Evolutionary conservation across 2,329 filamentous ascomycete genomes (phyloP), one percentile per base, ranked within the genome.

Genomic region (Xylariomycetidae sp.): DNA sequence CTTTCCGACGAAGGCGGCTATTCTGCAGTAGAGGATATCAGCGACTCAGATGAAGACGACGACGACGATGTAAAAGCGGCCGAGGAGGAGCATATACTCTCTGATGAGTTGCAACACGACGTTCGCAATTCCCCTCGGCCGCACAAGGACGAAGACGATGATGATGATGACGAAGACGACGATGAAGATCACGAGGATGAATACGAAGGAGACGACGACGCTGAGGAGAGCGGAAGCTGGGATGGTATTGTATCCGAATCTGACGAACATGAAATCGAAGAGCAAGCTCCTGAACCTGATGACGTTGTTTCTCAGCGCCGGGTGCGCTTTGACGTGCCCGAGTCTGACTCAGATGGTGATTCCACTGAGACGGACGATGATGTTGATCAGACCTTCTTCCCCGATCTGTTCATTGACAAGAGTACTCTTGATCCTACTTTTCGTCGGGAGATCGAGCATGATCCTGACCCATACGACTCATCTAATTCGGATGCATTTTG

Each of bases 341-440:
- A 80, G 37, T 71, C 74, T 38, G n/a, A n/a, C n/a, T 82, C 82
- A 36, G 82, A 86, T 46, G 83, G 74, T 34, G 74, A 80, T 39
- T 76, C 74, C 3, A 80, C 77, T 33, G 79, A 80, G 31, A 75
- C 70, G 4, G 76, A 81, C 25, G 72, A 79, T 38, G 73, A 80
- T 42, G 62, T 71, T 28, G 72, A 76, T 39, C 75, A 78, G 33
- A 48, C 42, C 42, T 75, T 88, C 43, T 87, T 87, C 41, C 82
- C 85, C 2, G 80, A 88, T 53, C 80, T 90, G 38, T 90, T 90
- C 57, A 69, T 89, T 36, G 78, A 84, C 31, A 83, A 88, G 58
- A 82, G 78, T 51, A 72, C 76, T 12, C 68, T 90, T 5, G 84
- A 88, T 48, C 81, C 83, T 5, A 71, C 72, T 32, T 79, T 90